phyloP scores from a whole-genome alignment of 805 yeast genomes.

The Candida fluviatilis region DNA sequence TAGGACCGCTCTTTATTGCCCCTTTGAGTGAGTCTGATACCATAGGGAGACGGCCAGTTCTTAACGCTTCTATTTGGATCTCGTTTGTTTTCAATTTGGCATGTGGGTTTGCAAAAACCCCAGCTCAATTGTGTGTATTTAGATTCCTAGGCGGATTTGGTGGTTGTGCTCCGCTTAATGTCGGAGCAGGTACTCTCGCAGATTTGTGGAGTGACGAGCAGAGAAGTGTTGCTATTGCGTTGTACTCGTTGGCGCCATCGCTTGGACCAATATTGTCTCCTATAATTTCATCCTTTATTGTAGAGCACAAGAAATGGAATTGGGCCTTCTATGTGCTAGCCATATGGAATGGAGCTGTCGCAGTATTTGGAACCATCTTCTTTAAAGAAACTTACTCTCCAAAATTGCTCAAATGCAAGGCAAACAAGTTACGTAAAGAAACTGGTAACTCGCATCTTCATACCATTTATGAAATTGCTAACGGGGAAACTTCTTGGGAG shows the following conservation, averaged over 20 bases:
- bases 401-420: slow-evolving; percentile 43
- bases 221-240: slow-evolving; percentile 53
- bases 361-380: slow-evolving; percentile 42
- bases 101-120: slow-evolving; percentile 55
- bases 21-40: slow-evolving; percentile 60
- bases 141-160: slow-evolving; percentile 64
- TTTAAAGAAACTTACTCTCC: slow-evolving; percentile 62
- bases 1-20: slow-evolving; percentile 62
- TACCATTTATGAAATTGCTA: slow-evolving; percentile 59
- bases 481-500: slow-evolving; percentile 37
- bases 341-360: slow-evolving; percentile 51
- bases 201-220: slow-evolving; percentile 53
- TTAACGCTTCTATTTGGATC: slow-evolving; percentile 48
- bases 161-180: slow-evolving; percentile 64
- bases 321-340: slow-evolving; percentile 65
- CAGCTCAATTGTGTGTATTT: slow-evolving; percentile 57
- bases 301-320: slow-evolving; percentile 50
- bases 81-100: slow-evolving; percentile 50
- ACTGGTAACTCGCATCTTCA: slow-evolving; percentile 56
- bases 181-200: slow-evolving; percentile 66
- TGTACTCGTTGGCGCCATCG: slow-evolving; percentile 55
- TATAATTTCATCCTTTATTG: slow-evolving; percentile 53
- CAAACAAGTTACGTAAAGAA: slow-evolving; percentile 42
- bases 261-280: slow-evolving; percentile 70
- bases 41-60: slow-evolving; percentile 56